phyloP scores from a whole-genome alignment of 345 rosid genomes.

The Nasturtium officinale region DNA sequence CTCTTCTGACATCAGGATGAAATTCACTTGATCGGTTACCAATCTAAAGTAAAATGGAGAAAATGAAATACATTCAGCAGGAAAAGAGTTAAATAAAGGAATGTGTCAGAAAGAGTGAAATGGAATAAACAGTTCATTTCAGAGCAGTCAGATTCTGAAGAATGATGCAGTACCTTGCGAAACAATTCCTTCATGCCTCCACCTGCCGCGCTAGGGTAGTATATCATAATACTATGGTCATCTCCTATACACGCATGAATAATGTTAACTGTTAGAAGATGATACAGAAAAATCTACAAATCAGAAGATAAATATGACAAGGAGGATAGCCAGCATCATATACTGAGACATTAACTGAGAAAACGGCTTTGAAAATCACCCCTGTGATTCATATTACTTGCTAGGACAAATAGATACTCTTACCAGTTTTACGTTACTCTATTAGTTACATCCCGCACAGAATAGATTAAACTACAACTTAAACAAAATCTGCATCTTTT shows the following conservation, averaged over 20 bases:
- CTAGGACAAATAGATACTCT: neutral
- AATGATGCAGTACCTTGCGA: conserved; percentile 71
- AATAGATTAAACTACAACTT: too few relatives aligned
- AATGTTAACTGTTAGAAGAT: conserved; percentile 5
- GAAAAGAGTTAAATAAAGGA: conserved; percentile 2
- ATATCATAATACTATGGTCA: conserved; percentile 97
- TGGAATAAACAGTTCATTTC: conserved; percentile 6
- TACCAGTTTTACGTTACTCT: neutral
- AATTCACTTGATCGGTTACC: conserved; percentile 99
- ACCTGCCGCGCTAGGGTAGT: conserved; percentile 99
- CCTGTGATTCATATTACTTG: neutral
- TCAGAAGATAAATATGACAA: neutral
- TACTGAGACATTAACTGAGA: neutral
- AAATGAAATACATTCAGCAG: neutral
- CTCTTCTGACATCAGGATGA: conserved; percentile 97
- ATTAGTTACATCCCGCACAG: neutral
- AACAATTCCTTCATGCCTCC: conserved; percentile 99
- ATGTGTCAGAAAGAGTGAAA: neutral
- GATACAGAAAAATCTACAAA: neutral
- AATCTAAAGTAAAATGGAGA: conserved; percentile 48
- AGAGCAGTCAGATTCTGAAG: conserved; percentile 24
- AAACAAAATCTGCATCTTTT: too few relatives aligned
- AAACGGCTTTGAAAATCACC: neutral
- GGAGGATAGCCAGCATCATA: neutral
- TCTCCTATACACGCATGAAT: conserved; percentile 61